phyloP scores from a whole-genome alignment of 2,329 filamentous ascomycete genomes.

The Aspergillus vadensis region DNA sequence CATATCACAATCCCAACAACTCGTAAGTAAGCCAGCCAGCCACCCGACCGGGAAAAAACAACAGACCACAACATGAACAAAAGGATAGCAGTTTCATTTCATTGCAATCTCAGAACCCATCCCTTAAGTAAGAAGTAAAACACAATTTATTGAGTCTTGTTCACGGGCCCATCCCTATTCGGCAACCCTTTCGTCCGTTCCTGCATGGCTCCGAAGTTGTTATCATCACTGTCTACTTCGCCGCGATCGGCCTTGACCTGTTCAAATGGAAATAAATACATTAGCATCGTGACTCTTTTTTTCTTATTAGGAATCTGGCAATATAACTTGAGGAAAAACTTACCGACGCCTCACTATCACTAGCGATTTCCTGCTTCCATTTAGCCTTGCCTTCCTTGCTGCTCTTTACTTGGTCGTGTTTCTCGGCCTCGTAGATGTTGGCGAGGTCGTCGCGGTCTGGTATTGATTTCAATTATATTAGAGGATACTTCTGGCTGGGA shows the following conservation, averaged over 20 bases:
- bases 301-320: too few relatives aligned
- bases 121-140: too few relatives aligned
- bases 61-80: too few relatives aligned
- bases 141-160: conserved; percentile 20
- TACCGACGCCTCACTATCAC: conserved; percentile 76
- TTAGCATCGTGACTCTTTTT: background rate
- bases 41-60: background rate
- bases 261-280: background rate
- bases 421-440: conserved; percentile 53
- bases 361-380: conserved; percentile 77
- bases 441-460: conserved; percentile 48
- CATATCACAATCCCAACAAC: too few relatives aligned
- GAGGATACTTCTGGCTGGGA: background rate
- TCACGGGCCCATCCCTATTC: conserved; percentile 41
- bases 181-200: conserved; percentile 58
- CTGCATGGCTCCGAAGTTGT: conserved; percentile 56
- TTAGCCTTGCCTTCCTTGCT: conserved; percentile 64
- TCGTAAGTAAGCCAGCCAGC: too few relatives aligned
- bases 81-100: too few relatives aligned
- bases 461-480: background rate
- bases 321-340: conserved; percentile 25
- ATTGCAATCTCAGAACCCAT: too few relatives aligned
- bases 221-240: conserved; percentile 42
- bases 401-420: conserved; percentile 61
- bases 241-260: conserved; percentile 63